A percentile compares a stretch with the other conserved stretches of the same genome.
phyloP scores from a whole-genome alignment of 352 stramenopile species.

The Globisporangium abappressorium region DNA sequence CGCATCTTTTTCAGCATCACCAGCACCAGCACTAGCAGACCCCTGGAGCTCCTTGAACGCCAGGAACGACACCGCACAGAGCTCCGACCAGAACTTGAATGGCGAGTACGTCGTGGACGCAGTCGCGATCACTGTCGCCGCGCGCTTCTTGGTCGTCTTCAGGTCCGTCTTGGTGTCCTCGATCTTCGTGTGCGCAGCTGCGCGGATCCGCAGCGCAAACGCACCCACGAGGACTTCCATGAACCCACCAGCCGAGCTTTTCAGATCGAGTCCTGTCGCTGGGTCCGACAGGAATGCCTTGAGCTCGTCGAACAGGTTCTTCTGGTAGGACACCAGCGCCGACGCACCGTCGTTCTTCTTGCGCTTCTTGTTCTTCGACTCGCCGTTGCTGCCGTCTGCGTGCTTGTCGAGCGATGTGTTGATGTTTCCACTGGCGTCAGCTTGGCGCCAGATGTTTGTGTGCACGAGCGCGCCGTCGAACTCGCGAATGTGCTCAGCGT shows the following conservation, averaged over 20 bases:
- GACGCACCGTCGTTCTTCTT: slow-evolving; percentile 31
- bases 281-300: slow-evolving; percentile 48
- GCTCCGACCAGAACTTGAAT: slow-evolving; percentile 87
- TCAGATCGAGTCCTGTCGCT: slow-evolving; percentile 27
- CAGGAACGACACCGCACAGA: slow-evolving; percentile 58
- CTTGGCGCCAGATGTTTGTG: slow-evolving; percentile 26
- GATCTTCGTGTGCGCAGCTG: slow-evolving; percentile 59
- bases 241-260: slow-evolving; percentile 51
- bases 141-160: slow-evolving; percentile 75
- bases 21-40: no score
- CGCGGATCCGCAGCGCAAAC: slow-evolving; percentile 59
- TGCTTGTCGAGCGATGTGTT: not conserved
- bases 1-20: not conserved
- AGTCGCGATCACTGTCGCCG: slow-evolving; percentile 69
- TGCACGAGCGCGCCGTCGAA: slow-evolving; percentile 66
- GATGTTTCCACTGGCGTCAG: not conserved
- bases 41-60: slow-evolving; percentile 28
- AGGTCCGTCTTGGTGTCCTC: slow-evolving; percentile 66
- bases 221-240: slow-evolving; percentile 61
- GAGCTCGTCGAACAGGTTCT: slow-evolving; percentile 77
- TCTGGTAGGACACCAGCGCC: slow-evolving; percentile 71
- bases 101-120: slow-evolving; percentile 74
- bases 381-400: not conserved
- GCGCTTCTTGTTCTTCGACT: slow-evolving; percentile 38
- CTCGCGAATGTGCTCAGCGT: slow-evolving; percentile 69